Evolutionary conservation across 148 eudicot genomes (phyloP), one percentile per base, ranked within the genome.

Genomic region (Cornus suecica): DNA sequence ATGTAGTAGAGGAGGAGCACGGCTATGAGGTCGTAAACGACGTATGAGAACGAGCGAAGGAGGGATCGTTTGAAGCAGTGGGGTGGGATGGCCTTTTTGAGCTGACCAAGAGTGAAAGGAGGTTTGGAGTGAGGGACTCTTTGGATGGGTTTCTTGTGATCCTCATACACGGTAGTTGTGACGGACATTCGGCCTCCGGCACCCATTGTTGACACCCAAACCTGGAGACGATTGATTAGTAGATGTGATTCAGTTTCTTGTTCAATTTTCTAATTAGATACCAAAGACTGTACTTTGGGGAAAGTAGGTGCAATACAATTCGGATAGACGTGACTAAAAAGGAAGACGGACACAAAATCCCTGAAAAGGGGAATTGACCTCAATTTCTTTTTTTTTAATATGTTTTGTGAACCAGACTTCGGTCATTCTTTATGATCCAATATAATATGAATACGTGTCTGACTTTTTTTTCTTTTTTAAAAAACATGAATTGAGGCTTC

Each of bases 61-160:
- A 87, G 79, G 62, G 92, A 87, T 0, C 92, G 82, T 10, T 83
- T 34, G 70, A 89, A 89, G 79, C 92, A 89, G 77, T 88, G 87
- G 54, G 89, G 89, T 29, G 91, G 89, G 75, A 88, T 84, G 65
- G 84, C 81, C 64, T 84, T 84, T 79, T 88, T 88, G 75, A 88
- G 72, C 25, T 86, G 86, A 60, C 89, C 67, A 2, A 88, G 73
- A 1, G 91, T 82, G 87, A 88, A 88, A 0, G 91, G 89, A n/a
- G 91, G 91, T 66, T 84, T 88, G 15, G 79, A 56, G 66, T 71
- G 51, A 2, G 89, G 89, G 27, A 78, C 91, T 45, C 91, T 78
- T 2, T 58, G 29, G 27, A 75, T 32, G 22, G 73, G 69, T 15
- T 61, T 75, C 74, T 52, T 77, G 64, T 80, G 65, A 10, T 22